A percentile compares a stretch with the other conserved stretches of the same genome.
These are phyloP conservation scores for Leersia perrieri DNA, from an alignment of 176 grass and related monocot genomes.

Conservation along the genomic window DNA sequence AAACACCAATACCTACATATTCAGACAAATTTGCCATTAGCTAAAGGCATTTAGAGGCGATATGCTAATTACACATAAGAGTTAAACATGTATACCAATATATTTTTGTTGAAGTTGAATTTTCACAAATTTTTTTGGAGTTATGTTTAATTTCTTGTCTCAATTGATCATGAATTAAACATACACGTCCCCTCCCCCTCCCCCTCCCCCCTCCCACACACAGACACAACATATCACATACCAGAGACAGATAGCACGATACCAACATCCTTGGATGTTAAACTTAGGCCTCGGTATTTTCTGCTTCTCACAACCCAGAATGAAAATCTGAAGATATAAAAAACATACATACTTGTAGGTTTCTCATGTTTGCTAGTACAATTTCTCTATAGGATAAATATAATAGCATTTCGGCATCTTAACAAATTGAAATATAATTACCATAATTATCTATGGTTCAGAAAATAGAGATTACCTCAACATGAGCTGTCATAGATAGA, in stretches of 20 bases:
- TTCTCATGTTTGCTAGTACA: not conserved
- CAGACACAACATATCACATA: conserved; percentile 33
- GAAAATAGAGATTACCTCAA: conserved; percentile 45
- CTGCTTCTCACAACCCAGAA: conserved; percentile 67
- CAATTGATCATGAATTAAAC: not conserved
- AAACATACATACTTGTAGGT: not conserved
- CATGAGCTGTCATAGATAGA: conserved; percentile 64
- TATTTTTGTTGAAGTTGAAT: not conserved
- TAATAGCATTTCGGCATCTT: not conserved
- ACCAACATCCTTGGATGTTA: conserved; percentile 74
- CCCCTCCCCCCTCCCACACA: no score
- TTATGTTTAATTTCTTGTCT: conserved; percentile 5
- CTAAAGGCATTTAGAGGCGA: no score
- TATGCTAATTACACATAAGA: no score
- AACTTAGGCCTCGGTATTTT: conserved; percentile 56
- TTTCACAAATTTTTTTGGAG: no score
- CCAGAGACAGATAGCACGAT: conserved; percentile 53
- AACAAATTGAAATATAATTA: not conserved
- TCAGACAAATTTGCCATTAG: conserved; percentile 5
- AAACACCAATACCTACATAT: conserved; percentile 53
- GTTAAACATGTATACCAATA: not conserved
- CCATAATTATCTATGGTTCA: not conserved
- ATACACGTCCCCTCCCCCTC: no score
- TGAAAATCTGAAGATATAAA: conserved; percentile 59
- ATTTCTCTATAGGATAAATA: not conserved